Evolutionary conservation across 306 rosid genomes (phyloP).

Genomic region (Prunus fruticosa): DNA sequence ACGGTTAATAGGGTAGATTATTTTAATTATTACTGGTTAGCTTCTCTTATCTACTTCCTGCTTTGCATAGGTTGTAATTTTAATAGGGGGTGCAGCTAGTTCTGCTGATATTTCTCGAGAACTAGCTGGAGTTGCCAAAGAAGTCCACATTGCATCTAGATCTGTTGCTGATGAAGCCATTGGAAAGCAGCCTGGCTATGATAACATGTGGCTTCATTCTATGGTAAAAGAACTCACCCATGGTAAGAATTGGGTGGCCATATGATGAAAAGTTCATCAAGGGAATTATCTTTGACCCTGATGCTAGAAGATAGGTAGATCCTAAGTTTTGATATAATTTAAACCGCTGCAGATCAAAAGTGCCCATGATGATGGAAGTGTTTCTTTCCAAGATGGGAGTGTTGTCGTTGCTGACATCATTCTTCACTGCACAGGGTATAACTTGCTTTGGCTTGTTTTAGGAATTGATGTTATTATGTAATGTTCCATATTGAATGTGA

Average conservation of each 20-base stretch:
- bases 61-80: constrained; percentile 52
- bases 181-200: constrained; percentile 45
- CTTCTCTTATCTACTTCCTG: constrained; percentile 5
- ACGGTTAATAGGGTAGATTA: not conserved
- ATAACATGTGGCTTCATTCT: constrained; percentile 76
- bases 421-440: constrained; percentile 84
- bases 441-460: constrained; percentile 5
- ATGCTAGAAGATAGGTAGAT: constrained; percentile 2
- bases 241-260: constrained; percentile 16
- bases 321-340: constrained; percentile 4
- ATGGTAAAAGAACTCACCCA: constrained; percentile 50
- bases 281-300: not conserved
- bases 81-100: constrained; percentile 69
- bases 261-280: not conserved
- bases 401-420: constrained; percentile 52
- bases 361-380: constrained; percentile 55
- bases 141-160: constrained; percentile 70
- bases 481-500: not conserved
- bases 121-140: constrained; percentile 62
- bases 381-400: constrained; percentile 57
- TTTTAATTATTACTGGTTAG: not conserved
- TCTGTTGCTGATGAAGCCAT: constrained; percentile 31
- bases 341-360: constrained; percentile 53
- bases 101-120: constrained; percentile 75
- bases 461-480: not conserved